These are phyloP conservation scores for Phalaenopsis aphrodite DNA, from an alignment of 106 monocot species.

Conservation along the genomic window DNA sequence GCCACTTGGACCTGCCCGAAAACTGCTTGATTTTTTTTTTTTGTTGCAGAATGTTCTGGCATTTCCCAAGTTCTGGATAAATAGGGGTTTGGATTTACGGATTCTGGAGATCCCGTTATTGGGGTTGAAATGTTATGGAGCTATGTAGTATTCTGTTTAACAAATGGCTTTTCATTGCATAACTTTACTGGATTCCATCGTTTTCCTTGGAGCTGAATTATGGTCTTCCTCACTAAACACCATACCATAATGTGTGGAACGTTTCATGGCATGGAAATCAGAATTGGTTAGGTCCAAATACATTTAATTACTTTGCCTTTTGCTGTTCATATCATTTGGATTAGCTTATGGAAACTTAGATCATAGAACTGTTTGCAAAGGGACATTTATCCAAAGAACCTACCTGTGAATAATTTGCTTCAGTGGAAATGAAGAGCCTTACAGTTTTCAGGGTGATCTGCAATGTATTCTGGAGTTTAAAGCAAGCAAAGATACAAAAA, in stretches of 20 bases:
- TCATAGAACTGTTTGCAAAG: neutral
- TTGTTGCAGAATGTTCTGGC: conserved; percentile 5
- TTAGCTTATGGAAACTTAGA: neutral
- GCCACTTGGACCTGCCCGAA: neutral
- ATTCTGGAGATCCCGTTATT: neutral
- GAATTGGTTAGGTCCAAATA: neutral
- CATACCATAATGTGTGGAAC: neutral
- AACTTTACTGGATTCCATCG: neutral
- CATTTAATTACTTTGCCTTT: neutral
- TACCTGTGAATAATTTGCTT: neutral
- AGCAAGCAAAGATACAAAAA: neutral
- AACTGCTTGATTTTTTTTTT: neutral
- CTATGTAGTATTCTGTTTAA: neutral
- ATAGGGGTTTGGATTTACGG: neutral
- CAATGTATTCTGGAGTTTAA: neutral
- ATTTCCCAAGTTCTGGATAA: neutral
- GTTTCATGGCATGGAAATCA: neutral
- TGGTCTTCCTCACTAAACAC: neutral
- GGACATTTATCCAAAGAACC: neutral
- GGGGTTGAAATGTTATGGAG: neutral
- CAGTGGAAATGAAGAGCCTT: neutral
- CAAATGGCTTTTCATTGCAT: neutral
- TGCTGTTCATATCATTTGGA: neutral
- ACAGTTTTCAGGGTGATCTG: neutral
- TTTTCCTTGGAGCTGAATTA: neutral